Conservation (phyloP, 148 eudicot species). For the Arbutus unedo region DNA sequence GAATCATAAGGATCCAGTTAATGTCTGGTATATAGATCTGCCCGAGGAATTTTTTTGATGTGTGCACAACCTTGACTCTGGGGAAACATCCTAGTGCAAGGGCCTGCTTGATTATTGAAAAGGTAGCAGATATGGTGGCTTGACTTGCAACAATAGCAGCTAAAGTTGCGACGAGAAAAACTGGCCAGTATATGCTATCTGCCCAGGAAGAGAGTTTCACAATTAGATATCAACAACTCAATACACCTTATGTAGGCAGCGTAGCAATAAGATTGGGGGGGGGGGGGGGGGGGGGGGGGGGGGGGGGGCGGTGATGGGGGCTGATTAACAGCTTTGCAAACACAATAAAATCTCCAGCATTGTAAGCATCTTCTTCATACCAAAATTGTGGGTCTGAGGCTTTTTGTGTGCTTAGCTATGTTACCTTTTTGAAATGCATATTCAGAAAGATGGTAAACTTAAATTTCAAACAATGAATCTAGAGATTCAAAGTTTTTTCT, state of each 20-base stretch:
- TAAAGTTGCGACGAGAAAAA: conserved; percentile 81
- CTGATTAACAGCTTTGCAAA: background rate
- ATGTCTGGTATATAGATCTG: conserved; percentile 81
- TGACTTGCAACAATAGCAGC: conserved; percentile 98
- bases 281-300: background rate
- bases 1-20: conserved; percentile 78
- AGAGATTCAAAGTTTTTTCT: too few species aligned
- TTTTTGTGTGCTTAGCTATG: background rate
- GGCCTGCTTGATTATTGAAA: conserved; percentile 95
- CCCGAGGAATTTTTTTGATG: conserved; percentile 80
- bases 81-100: conserved; percentile 95
- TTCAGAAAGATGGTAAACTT: too few species aligned
- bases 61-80: conserved; percentile 92
- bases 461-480: too few species aligned
- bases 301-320: background rate
- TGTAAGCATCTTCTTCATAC: background rate
- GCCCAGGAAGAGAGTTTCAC: conserved; percentile 30
- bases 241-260: background rate
- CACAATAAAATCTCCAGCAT: background rate
- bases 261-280: background rate
- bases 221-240: background rate
- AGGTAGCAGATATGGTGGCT: conserved; percentile 95
- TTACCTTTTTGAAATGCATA: too few species aligned
- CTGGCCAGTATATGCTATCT: conserved; percentile 93
- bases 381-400: background rate